Percentiles rank a stretch among this genome's conserved stretches.
Evolutionary conservation across 2,329 filamentous ascomycete species (phyloP).

Genomic region (Cercospora sesami): DNA sequence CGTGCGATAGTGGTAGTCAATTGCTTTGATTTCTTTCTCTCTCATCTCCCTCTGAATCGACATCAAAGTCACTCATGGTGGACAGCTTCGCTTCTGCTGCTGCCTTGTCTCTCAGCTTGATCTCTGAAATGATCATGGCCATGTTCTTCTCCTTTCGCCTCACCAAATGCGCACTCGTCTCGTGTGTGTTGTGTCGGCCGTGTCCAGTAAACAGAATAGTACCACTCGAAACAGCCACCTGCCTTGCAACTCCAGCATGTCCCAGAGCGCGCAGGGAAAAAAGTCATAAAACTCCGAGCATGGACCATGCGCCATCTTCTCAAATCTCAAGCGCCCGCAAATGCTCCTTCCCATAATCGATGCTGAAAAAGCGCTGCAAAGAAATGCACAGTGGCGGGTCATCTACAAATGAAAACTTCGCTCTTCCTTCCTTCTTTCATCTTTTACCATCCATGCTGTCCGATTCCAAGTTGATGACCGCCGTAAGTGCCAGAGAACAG

Average conservation of each 20-base stretch:
- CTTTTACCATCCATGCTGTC: conserved; percentile 32
- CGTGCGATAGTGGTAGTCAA: not conserved
- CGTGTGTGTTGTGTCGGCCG: not conserved
- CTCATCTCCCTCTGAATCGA: not conserved
- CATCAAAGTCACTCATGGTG: not conserved
- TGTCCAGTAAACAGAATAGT: not conserved
- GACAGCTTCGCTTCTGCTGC: not conserved
- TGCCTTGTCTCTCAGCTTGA: not conserved
- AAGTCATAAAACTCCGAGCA: not conserved
- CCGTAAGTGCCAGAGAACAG: conserved; percentile 42
- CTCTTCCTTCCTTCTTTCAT: not conserved
- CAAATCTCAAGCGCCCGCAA: not conserved
- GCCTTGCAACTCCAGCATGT: not conserved
- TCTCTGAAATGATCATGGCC: not conserved
- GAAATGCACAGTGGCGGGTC: not conserved
- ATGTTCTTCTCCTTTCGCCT: not conserved
- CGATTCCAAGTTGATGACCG: conserved; percentile 56
- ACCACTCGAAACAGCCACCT: not conserved
- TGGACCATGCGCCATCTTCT: not conserved
- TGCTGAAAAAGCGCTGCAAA: not conserved
- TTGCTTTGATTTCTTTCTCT: not conserved
- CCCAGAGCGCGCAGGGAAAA: not conserved
- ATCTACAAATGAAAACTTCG: not conserved
- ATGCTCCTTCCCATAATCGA: not conserved
- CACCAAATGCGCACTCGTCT: not conserved